Conservation (phyloP, 2,329 filamentous ascomycete species). For the Zalaria sp. region DNA sequence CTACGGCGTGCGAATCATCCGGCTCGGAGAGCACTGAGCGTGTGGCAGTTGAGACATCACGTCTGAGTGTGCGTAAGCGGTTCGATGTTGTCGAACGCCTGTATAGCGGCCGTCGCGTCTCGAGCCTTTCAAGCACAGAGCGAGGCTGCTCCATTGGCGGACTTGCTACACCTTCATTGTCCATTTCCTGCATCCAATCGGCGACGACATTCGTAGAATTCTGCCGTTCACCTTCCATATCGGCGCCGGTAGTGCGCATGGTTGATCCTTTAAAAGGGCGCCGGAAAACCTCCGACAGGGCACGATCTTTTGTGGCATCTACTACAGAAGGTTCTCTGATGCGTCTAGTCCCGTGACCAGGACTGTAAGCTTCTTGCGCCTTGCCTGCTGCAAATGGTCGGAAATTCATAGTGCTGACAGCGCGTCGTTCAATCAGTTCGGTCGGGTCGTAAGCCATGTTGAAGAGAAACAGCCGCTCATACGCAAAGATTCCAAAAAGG, state of each 20-base stretch:
- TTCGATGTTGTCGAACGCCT: constrained; percentile 33
- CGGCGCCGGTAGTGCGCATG: constrained; percentile 37
- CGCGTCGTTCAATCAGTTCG: constrained; percentile 65
- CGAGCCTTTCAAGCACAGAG: constrained; percentile 43
- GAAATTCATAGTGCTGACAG: constrained; percentile 11
- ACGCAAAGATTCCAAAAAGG: constrained; percentile 71
- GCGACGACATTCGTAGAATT: constrained; percentile 72
- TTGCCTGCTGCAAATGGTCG: constrained; percentile 7
- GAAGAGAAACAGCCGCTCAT: constrained; percentile 69
- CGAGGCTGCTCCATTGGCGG: constrained; percentile 48
- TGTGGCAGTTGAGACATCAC: constrained; percentile 36
- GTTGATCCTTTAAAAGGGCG: constrained; percentile 47
- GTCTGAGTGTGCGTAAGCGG: constrained; percentile 14
- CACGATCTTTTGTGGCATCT: constrained; percentile 79
- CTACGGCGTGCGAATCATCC: constrained; percentile 28
- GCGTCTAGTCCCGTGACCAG: constrained; percentile 50
- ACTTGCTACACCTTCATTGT: constrained; percentile 37
- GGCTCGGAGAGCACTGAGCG: constrained; percentile 45
- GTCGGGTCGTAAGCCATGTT: constrained; percentile 66
- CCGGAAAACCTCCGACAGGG: constrained; percentile 82
- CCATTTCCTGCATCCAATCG: constrained; percentile 72
- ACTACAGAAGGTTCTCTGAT: constrained; percentile 76
- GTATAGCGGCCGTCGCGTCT: constrained; percentile 38
- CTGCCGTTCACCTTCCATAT: constrained; percentile 39
- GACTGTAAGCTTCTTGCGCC: constrained; percentile 51